phyloP scores from a whole-genome alignment of 768 basidiomycete genomes.

The Mycena crocata region DNA sequence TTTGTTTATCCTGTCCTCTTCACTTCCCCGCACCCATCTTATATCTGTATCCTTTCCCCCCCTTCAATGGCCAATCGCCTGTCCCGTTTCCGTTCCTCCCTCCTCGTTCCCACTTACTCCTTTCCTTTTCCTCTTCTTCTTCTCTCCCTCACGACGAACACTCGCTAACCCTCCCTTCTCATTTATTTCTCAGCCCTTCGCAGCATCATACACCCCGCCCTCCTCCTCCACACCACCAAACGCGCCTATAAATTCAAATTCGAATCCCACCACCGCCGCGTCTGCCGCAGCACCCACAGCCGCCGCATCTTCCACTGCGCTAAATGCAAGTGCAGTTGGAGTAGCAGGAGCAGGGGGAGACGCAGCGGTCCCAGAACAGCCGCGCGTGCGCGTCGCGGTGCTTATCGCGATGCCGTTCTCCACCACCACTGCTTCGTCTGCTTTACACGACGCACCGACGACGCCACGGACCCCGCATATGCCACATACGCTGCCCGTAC shows the following conservation, averaged over 20 bases:
- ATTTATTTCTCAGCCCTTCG: conserved; percentile 34
- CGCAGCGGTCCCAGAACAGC: conserved; percentile 22
- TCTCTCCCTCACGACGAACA: background rate
- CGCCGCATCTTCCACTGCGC: background rate
- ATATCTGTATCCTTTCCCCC: no score
- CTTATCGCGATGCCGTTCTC: conserved; percentile 54
- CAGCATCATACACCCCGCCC: conserved; percentile 36
- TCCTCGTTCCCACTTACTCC: no score
- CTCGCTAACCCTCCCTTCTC: conserved; percentile 35
- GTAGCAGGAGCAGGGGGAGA: conserved; percentile 21
- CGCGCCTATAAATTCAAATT: background rate
- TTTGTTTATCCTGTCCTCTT: no score
- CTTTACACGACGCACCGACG: conserved; percentile 1
- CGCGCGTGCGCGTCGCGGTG: conserved; percentile 52
- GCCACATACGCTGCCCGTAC: no score
- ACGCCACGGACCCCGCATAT: conserved; percentile 16
- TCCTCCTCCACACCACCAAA: conserved; percentile 21
- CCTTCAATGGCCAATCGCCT: no score
- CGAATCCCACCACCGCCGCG: conserved; percentile 5
- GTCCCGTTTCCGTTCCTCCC: no score
- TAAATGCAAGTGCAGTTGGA: background rate
- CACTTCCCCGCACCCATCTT: no score
- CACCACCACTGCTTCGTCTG: conserved; percentile 14
- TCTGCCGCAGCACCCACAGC: conserved; percentile 2
- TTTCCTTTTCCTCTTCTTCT: background rate